These are phyloP conservation scores for Apophysomyces variabilis DNA, from an alignment of 371 early-diverging fungal species.

Conservation along the genomic window DNA sequence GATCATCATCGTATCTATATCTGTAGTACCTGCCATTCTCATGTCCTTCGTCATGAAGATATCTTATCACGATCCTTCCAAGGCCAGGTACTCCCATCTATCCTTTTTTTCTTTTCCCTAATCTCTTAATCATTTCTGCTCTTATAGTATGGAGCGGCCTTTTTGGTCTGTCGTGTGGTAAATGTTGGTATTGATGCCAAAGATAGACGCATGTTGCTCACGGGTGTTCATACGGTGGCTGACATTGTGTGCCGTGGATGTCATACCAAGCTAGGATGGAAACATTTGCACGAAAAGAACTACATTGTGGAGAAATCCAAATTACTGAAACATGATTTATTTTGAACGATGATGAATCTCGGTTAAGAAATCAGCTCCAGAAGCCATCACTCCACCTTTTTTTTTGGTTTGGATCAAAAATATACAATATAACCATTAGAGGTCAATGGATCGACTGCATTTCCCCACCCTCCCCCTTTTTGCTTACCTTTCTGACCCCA, in stretches of 20 bases:
- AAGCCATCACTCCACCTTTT: slow-evolving; percentile 27
- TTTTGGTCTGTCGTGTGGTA: slow-evolving; percentile 64
- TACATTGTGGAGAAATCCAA: slow-evolving; percentile 62
- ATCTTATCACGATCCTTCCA: slow-evolving; percentile 60
- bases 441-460: slow-evolving; percentile 4
- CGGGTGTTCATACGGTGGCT: slow-evolving; percentile 71
- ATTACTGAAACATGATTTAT: slow-evolving; percentile 11
- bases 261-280: slow-evolving; percentile 68
- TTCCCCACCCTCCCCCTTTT: too few relatives aligned
- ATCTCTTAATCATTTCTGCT: slow-evolving; percentile 16
- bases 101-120: not conserved
- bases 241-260: slow-evolving; percentile 67
- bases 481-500: slow-evolving; percentile 36
- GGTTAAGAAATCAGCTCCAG: slow-evolving; percentile 20
- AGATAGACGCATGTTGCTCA: slow-evolving; percentile 66
- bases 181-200: slow-evolving; percentile 58
- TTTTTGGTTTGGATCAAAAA: not conserved
- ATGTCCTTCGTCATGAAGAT: slow-evolving; percentile 59
- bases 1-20: slow-evolving; percentile 52
- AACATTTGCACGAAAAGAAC: slow-evolving; percentile 75
- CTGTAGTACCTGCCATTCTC: slow-evolving; percentile 63
- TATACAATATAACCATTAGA: not conserved
- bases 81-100: slow-evolving; percentile 1
- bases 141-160: slow-evolving; percentile 62
- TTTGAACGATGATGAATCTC: slow-evolving; percentile 18